phyloP scores from a whole-genome alignment of 2,329 filamentous ascomycete species.

The Stemphylium beticola region DNA sequence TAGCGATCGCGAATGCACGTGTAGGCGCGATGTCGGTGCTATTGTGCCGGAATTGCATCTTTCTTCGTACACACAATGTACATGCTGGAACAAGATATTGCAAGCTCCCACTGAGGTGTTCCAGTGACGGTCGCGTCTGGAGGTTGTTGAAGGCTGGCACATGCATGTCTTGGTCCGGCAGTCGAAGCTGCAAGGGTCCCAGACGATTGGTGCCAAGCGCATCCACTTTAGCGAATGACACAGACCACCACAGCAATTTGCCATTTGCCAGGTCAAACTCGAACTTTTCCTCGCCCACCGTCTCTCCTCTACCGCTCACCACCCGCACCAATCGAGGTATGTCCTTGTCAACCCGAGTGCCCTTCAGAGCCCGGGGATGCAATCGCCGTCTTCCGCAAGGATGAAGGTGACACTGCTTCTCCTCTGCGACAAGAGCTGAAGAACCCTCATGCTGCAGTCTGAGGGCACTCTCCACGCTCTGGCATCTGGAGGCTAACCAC shows the following conservation, averaged over 20 bases:
- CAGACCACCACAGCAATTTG: slow-evolving; percentile 28
- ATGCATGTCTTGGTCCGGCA: not conserved
- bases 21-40: slow-evolving; percentile 11
- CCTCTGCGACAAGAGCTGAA: slow-evolving; percentile 66
- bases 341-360: slow-evolving; percentile 49
- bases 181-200: slow-evolving; percentile 11
- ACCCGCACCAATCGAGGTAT: slow-evolving; percentile 47
- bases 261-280: slow-evolving; percentile 18
- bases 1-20: slow-evolving; percentile 32
- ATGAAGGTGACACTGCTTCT: slow-evolving; percentile 54
- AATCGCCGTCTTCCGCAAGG: slow-evolving; percentile 46
- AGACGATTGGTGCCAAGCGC: slow-evolving; percentile 17
- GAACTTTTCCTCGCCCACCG: slow-evolving; percentile 33
- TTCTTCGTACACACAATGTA: not conserved
- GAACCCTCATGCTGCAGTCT: slow-evolving; percentile 64
- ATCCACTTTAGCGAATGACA: slow-evolving; percentile 26
- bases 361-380: slow-evolving; percentile 59
- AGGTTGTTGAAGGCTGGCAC: slow-evolving; percentile 6
- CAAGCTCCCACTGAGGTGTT: not conserved
- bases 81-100: not conserved
- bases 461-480: slow-evolving; percentile 72
- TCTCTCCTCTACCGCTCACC: slow-evolving; percentile 28
- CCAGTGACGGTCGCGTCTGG: not conserved
- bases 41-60: not conserved
- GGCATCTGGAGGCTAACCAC: slow-evolving; percentile 69